A percentile compares a stretch with the other conserved stretches of the same genome.
Conservation (phyloP, 2,329 filamentous ascomycete genomes). For the Pyricularia pennisetigena region DNA sequence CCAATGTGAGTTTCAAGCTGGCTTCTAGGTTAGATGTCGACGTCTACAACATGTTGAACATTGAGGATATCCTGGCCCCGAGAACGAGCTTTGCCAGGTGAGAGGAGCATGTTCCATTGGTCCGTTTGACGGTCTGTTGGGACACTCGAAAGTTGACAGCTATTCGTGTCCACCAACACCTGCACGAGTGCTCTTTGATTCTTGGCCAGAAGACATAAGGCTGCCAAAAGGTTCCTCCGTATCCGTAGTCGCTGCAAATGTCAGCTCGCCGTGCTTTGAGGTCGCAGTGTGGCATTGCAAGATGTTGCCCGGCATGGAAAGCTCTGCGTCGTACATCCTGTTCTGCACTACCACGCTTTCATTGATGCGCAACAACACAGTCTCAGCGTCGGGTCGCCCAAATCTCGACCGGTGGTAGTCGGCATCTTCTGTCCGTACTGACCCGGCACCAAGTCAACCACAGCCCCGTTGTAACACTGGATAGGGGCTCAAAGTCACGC, state of each 20-base stretch:
- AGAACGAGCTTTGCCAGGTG: constrained; percentile 8
- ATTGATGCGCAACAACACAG: constrained; percentile 29
- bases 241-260: constrained; percentile 52
- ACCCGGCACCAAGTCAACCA: constrained; percentile 9
- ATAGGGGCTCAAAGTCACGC: constrained; percentile 33
- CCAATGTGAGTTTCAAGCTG: constrained; percentile 1
- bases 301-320: constrained; percentile 41
- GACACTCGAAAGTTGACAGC: not conserved
- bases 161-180: too few relatives aligned
- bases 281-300: constrained; percentile 45
- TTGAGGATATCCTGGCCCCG: constrained; percentile 8
- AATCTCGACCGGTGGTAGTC: constrained; percentile 38
- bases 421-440: constrained; percentile 10
- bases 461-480: constrained; percentile 20
- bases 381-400: constrained; percentile 20
- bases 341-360: constrained; percentile 42
- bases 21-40: too few relatives aligned
- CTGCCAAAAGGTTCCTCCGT: constrained; percentile 55
- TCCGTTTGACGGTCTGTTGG: constrained; percentile 8
- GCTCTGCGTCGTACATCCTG: constrained; percentile 38
- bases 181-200: too few relatives aligned
- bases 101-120: constrained; percentile 9
- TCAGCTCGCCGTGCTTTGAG: constrained; percentile 47
- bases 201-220: too few relatives aligned
- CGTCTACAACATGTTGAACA: constrained; percentile 7